A percentile compares a stretch with the other conserved stretches of the same genome.
phyloP scores from a whole-genome alignment of 1,139 yeast genomes.

The Yamadazyma siamensis region DNA sequence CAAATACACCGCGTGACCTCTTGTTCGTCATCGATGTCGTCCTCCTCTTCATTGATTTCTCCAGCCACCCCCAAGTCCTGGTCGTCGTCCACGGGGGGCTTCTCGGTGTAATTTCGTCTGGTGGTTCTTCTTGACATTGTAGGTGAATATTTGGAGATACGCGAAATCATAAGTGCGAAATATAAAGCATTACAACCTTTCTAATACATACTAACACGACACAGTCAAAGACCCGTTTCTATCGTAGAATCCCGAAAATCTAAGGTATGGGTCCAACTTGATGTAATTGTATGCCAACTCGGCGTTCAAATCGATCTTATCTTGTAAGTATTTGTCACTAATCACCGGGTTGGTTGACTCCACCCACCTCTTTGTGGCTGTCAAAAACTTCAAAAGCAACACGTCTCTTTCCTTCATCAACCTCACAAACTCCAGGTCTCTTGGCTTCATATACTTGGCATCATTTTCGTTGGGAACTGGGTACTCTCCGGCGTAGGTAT shows the following conservation, averaged over 20 bases:
- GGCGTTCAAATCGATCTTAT: constrained; percentile 29
- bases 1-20: constrained; percentile 91
- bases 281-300: constrained; percentile 33
- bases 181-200: background rate
- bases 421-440: constrained; percentile 20
- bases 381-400: constrained; percentile 26
- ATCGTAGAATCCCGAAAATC: constrained; percentile 39
- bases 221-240: constrained; percentile 24
- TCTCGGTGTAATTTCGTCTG: constrained; percentile 13
- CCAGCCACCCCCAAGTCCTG: constrained; percentile 46
- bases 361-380: constrained; percentile 39
- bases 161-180: background rate
- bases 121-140: constrained; percentile 14
- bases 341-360: constrained; percentile 40
- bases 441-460: constrained; percentile 25
- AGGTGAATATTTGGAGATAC: background rate
- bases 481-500: constrained; percentile 44
- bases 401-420: constrained; percentile 33
- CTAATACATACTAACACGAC: constrained; percentile 4
- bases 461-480: constrained; percentile 45
- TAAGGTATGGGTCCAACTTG: constrained; percentile 37
- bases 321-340: constrained; percentile 37
- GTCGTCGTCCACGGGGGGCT: constrained; percentile 10
- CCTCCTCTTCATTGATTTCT: constrained; percentile 11
- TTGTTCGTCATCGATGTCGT: constrained; percentile 46